These are phyloP conservation scores for Aspergillus sp. DNA, from an alignment of 2,329 filamentous ascomycete species.

Conservation along the genomic window DNA sequence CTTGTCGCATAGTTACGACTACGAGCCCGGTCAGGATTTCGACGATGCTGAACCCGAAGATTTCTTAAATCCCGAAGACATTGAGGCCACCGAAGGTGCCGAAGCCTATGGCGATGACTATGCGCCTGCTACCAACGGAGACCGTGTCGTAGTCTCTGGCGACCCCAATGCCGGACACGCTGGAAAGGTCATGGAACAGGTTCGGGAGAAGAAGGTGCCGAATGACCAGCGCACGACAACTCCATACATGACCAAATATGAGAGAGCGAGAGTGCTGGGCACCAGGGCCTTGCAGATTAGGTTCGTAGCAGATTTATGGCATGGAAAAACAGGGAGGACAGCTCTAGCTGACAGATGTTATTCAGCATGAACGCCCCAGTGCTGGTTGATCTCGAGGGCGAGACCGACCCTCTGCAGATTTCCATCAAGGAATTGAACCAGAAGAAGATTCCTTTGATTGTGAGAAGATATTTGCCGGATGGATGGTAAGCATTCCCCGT, in stretches of 20 bases:
- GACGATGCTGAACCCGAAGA: constrained; percentile 63
- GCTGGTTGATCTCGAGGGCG: constrained; percentile 91
- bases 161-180: constrained; percentile 46
- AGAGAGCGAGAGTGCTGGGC: constrained; percentile 86
- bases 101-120: constrained; percentile 48
- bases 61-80: constrained; percentile 52
- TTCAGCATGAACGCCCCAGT: constrained; percentile 93
- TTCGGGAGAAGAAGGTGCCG: constrained; percentile 79
- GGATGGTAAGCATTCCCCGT: constrained; percentile 68
- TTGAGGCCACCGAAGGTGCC: constrained; percentile 48
- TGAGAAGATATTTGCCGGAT: constrained; percentile 92
- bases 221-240: constrained; percentile 86
- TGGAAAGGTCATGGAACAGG: constrained; percentile 53
- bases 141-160: constrained; percentile 41
- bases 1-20: constrained; percentile 36
- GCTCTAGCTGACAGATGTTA: constrained; percentile 18
- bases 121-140: constrained; percentile 33
- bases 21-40: constrained; percentile 58
- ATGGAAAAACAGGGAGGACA: neutral
- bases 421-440: constrained; percentile 95
- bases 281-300: constrained; percentile 94
- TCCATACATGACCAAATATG: constrained; percentile 99
- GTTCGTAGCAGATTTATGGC: constrained; percentile 45
- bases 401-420: constrained; percentile 96
- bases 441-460: constrained; percentile 97